These are phyloP conservation scores for Lathyrus aphaca DNA, from an alignment of 306 rosid genomes.

Conservation along the genomic window DNA sequence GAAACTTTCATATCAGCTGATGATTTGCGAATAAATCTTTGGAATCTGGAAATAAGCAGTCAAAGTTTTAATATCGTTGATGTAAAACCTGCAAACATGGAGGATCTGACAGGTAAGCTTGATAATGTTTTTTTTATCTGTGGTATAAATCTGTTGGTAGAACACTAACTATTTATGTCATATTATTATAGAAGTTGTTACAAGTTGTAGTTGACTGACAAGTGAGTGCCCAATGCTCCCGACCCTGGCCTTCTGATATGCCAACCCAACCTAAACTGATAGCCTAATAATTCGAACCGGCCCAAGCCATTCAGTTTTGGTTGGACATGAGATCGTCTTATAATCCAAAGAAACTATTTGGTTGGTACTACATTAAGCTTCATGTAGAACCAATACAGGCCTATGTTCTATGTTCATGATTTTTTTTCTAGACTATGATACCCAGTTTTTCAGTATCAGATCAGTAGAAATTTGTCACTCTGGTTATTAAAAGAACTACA, in stretches of 20 bases:
- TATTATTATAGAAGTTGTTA: not conserved
- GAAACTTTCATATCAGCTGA: constrained; percentile 99
- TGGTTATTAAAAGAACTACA: constrained; percentile 8
- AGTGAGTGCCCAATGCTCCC: not conserved
- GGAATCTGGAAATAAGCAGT: constrained; percentile 98
- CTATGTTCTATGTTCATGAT: not conserved
- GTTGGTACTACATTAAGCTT: not conserved
- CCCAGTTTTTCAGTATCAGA: constrained; percentile 1
- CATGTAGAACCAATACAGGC: not conserved
- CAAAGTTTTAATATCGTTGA: constrained; percentile 99
- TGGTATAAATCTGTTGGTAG: constrained; percentile 26
- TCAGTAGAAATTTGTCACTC: not conserved
- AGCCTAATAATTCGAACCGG: not conserved
- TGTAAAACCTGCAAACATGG: constrained; percentile 99
- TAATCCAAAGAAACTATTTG: constrained; percentile 4
- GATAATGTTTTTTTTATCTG: not conserved
- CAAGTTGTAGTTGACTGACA: constrained; percentile 25
- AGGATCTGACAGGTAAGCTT: constrained; percentile 89
- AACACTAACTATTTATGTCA: constrained; percentile 17
- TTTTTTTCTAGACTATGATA: not conserved
- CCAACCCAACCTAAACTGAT: not conserved
- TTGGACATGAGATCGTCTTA: constrained; percentile 1
- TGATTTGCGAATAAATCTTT: constrained; percentile 96
- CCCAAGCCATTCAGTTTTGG: not conserved
- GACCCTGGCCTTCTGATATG: not conserved